These are phyloP conservation scores for Verbena officinalis DNA, from an alignment of 257 asterid genomes.

Conservation along the genomic window DNA sequence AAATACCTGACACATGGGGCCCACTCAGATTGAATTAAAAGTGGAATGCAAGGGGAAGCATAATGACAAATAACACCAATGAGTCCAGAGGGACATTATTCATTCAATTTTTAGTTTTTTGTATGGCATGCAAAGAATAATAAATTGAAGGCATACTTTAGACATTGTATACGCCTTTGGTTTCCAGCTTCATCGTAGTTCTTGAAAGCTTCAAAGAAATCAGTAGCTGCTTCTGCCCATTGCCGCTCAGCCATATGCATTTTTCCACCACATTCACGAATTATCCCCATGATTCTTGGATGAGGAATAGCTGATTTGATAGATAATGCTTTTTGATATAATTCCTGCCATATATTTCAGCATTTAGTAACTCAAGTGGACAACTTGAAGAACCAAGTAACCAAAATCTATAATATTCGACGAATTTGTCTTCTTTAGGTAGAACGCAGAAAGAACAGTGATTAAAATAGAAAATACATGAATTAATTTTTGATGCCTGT, in stretches of 20 bases:
- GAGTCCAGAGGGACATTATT: slow-evolving; percentile 2
- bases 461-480: background rate
- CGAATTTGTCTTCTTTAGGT: background rate
- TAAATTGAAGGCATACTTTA: slow-evolving; percentile 59
- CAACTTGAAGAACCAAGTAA: background rate
- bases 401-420: background rate
- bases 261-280: slow-evolving; percentile 85
- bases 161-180: slow-evolving; percentile 94
- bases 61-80: too few relatives aligned
- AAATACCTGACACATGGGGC: slow-evolving; percentile 61
- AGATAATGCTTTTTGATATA: slow-evolving; percentile 66
- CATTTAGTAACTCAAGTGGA: background rate
- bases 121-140: slow-evolving; percentile 1
- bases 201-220: slow-evolving; percentile 97
- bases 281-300: slow-evolving; percentile 84
- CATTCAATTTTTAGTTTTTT: too few relatives aligned
- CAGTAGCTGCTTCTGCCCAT: slow-evolving; percentile 97
- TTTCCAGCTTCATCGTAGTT: slow-evolving; percentile 99
- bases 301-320: slow-evolving; percentile 85
- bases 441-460: background rate
- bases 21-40: background rate
- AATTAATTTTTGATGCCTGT: background rate
- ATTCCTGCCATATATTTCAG: slow-evolving; percentile 46
- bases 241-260: slow-evolving; percentile 83
- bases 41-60: too few relatives aligned